Conservation (phyloP, 1,139 yeast genomes). For the Meyerozyma sp. region DNA sequence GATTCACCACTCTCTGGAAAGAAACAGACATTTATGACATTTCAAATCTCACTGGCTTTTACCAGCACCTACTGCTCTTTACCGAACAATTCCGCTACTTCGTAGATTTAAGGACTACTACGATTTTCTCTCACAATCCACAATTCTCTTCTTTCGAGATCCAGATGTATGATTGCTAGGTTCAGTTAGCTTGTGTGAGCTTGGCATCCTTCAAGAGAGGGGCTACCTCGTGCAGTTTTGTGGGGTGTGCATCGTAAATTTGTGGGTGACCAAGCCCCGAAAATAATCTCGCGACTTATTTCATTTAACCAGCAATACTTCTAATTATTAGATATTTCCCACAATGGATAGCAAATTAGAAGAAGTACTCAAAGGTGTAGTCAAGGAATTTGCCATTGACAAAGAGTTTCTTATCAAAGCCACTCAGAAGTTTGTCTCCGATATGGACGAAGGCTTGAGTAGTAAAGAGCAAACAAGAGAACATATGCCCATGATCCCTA, state of each 20-base stretch:
- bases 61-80: no score
- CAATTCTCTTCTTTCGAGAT: no score
- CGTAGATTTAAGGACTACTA: no score
- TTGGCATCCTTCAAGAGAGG: no score
- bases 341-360: slow-evolving; percentile 26
- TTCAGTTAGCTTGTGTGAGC: no score
- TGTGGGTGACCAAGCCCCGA: slow-evolving; percentile 80
- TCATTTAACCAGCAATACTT: neutral
- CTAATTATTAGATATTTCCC: neutral
- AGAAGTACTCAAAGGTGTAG: slow-evolving; percentile 42
- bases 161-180: no score
- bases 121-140: no score
- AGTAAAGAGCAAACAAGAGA: slow-evolving; percentile 33
- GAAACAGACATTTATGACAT: no score
- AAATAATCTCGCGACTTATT: slow-evolving; percentile 60
- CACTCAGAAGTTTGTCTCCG: slow-evolving; percentile 58
- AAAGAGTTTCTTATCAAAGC: slow-evolving; percentile 50
- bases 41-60: no score
- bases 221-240: no score
- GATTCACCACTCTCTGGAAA: no score
- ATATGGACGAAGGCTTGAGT: slow-evolving; percentile 58
- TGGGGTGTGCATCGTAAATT: slow-evolving; percentile 57
- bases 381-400: slow-evolving; percentile 48
- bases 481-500: slow-evolving; percentile 82
- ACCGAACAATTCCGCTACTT: no score